These are phyloP conservation scores for Arabis hirsuta DNA, from an alignment of 345 rosid genomes.

Conservation along the genomic window DNA sequence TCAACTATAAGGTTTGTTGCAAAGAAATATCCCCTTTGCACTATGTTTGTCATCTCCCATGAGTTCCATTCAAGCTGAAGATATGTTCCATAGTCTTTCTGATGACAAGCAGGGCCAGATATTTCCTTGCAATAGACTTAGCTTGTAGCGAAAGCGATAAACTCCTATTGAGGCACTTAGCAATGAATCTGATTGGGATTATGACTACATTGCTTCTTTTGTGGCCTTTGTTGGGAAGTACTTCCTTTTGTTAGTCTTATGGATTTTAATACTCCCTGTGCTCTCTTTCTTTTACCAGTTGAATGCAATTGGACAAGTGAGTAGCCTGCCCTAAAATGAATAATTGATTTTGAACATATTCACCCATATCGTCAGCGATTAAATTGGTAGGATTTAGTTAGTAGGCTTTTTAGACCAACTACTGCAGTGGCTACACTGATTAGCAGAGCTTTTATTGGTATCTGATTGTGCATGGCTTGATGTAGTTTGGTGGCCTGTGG, in stretches of 20 bases:
- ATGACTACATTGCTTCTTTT: not conserved
- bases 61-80: not conserved
- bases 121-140: not conserved
- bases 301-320: too few relatives aligned
- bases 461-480: not conserved
- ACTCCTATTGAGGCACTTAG: not conserved
- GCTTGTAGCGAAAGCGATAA: not conserved
- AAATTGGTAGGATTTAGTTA: not conserved
- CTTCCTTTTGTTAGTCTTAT: not conserved
- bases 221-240: not conserved
- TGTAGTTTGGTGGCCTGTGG: conserved; percentile 7
- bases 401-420: not conserved
- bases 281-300: not conserved
- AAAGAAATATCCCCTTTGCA: too few relatives aligned
- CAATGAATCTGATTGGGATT: not conserved
- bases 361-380: not conserved
- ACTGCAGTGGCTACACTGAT: not conserved
- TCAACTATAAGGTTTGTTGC: too few relatives aligned
- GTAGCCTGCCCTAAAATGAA: too few relatives aligned
- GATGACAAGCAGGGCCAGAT: not conserved
- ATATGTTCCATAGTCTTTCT: not conserved
- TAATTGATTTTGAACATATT: too few relatives aligned
- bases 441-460: not conserved
- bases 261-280: not conserved
- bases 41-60: not conserved